Base-by-base conservation (phyloP, 164 flowering plant genomes). In the Liriodendron chinense region DNA sequence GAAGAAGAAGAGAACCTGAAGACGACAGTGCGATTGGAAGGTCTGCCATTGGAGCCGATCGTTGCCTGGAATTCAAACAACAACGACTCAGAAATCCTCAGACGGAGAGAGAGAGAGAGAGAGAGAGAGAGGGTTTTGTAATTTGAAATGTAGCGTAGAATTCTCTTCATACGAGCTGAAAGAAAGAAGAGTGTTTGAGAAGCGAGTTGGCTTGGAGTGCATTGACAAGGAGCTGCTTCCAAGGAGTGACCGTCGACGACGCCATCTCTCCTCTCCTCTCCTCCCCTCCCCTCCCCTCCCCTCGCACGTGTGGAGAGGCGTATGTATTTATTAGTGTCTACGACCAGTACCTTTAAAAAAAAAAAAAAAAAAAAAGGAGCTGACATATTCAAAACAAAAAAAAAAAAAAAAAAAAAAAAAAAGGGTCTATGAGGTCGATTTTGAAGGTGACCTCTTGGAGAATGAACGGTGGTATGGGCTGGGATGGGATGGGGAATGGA, bases 21-120 rank as follows among this genome's bases (percentile, higher is more conserved):
- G 75, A 96, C 98, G 66, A 93, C 94, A 6, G 97, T 90, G 50
- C 99, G 96, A 83, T 95, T 95, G 8, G 94, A 82, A 76, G 99
- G 98, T 75, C 89, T 87, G 16, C 92, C 92, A 81, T 84, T 86
- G 1, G 82, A 73, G 68, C 91, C 90, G 50, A 90, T 50, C 0
- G 99, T 96, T 47, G 95, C 98, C 98, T 95, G 83, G 76, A 80
- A 85, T 16, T 5, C 73, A 72, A 43, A 20, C 47, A 76, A 24
- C 16, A 18, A 74, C 4, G 43, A 70, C 62, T 72, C 34, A 69
- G 22, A 49, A 48, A 72, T 71, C 23, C 53, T 23, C 10, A 47
- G 16, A 20, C 16, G 9, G 59, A 10, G 9, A 53, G 68, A 49
- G 47, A 59, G 4, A 50, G 20, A 56, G 9, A 13, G 6, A 34